Base-by-base conservation (phyloP, 2,329 filamentous ascomycete genomes). In the Colletotrichum tropicale region DNA sequence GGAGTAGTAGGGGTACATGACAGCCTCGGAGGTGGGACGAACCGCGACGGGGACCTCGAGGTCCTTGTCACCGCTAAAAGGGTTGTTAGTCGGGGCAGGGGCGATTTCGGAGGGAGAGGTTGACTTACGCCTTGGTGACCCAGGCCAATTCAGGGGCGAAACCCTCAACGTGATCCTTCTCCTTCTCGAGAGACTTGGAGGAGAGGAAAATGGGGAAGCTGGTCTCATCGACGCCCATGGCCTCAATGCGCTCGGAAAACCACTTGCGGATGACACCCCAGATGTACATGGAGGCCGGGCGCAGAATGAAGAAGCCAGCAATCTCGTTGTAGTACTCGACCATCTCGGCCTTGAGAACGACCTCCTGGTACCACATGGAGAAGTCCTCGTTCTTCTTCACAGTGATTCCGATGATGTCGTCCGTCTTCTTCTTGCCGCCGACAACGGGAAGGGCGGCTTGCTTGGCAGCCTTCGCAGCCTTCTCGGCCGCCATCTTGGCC, bases 141-240 rank as follows among this genome's bases (percentile, higher is more conserved):
- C 95, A 97, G 72, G 95, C 95, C 79, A 97, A 91, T 85, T 97
- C 95, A 38, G 97, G 96, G 68, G 97, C 97, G 84, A 99, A 99
- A n/a, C 97, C 97, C 86, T 99, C 96, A 77, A 99, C 94, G 85
- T 99, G 97, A 81, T 97, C 95, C 90, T 98, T 98, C 86, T 98
- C 96, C 84, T 91, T 91, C 83, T 92, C 90, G 78, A 99, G 88
- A 55, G 98, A 98, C 86, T 98, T 98, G 82, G 95, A 90, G 21
- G 95, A 98, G 78, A 99, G 92, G 87, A 98, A 99, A 85, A 99
- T 94, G 76, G 97, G 97, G 86, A 99, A 99, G 85, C 95, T 98
- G 83, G 95, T 94, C 88, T 99, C 98, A 85, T 97, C 95, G 71
- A 98, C 96, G 71, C 95, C 96, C 89, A 98, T 91, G 66, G 91